These are phyloP conservation scores for Sphenostylis stenocarpa DNA, from an alignment of 306 rosid genomes.

Conservation along the genomic window DNA sequence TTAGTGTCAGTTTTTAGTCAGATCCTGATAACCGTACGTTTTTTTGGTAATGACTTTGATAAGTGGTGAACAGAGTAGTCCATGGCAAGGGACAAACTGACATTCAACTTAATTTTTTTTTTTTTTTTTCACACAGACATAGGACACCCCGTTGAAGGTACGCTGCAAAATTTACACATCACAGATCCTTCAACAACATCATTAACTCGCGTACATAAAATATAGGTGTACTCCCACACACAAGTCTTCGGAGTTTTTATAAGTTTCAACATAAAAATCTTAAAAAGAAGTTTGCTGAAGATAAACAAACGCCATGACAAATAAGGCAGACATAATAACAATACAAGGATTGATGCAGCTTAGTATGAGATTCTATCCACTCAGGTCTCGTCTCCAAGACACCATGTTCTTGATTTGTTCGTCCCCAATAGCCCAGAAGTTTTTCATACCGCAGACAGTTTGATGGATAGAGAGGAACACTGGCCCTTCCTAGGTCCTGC, in stretches of 20 bases:
- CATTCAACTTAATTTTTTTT: slow-evolving; percentile 4
- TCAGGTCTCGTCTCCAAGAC: slow-evolving; percentile 32
- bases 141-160: slow-evolving; percentile 39
- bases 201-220: slow-evolving; percentile 35
- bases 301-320: slow-evolving; percentile 38
- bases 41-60: background rate
- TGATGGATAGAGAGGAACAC: slow-evolving; percentile 38
- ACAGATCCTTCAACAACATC: slow-evolving; percentile 39
- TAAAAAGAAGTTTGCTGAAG: slow-evolving; percentile 37
- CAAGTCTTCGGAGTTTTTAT: slow-evolving; percentile 30
- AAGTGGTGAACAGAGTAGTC: background rate
- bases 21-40: background rate
- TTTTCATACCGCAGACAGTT: slow-evolving; percentile 29
- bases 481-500: slow-evolving; percentile 52
- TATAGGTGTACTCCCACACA: slow-evolving; percentile 32
- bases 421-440: slow-evolving; percentile 21
- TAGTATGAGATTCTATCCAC: slow-evolving; percentile 42
- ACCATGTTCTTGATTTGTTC: slow-evolving; percentile 13
- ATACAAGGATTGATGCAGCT: slow-evolving; percentile 31
- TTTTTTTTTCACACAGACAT: slow-evolving; percentile 32
- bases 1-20: background rate
- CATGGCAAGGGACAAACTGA: background rate
- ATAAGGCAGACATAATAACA: slow-evolving; percentile 27
- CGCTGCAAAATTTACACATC: slow-evolving; percentile 47
- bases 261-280: slow-evolving; percentile 33